phyloP scores from a whole-genome alignment of 176 grass and related monocot genomes.

The Triticum urartu region DNA sequence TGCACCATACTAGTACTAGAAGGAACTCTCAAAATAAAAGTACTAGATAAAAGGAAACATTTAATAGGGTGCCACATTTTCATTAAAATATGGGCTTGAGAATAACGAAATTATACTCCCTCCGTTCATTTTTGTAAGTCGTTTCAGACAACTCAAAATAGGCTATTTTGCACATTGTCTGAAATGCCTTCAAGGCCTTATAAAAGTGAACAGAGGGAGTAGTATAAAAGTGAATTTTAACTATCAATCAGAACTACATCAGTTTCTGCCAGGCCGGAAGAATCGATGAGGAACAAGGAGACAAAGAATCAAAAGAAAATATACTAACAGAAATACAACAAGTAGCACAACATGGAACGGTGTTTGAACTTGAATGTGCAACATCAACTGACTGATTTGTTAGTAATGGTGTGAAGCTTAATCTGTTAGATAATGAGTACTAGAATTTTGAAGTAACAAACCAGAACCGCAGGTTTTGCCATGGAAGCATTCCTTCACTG shows the following conservation, averaged over 20 bases:
- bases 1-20: background rate
- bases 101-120: background rate
- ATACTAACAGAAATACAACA: slow-evolving; percentile 3
- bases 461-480: slow-evolving; percentile 97
- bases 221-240: background rate
- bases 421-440: background rate
- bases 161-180: too few relatives aligned
- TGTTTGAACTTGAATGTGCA: background rate
- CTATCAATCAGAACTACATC: background rate
- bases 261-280: background rate
- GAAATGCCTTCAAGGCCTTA: too few relatives aligned
- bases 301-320: background rate
- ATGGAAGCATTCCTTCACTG: slow-evolving; percentile 80
- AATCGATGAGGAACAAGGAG: background rate
- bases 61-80: background rate
- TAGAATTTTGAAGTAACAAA: slow-evolving; percentile 37
- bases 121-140: too few relatives aligned
- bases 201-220: too few relatives aligned
- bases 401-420: background rate
- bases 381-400: background rate
- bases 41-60: background rate
- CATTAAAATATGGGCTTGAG: background rate
- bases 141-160: too few relatives aligned
- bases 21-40: too few relatives aligned
- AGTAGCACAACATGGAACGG: background rate